Evolutionary conservation across 2,329 filamentous ascomycete genomes (phyloP), one percentile per base, ranked within the genome.

Genomic region (Chlorencoelia australis): DNA sequence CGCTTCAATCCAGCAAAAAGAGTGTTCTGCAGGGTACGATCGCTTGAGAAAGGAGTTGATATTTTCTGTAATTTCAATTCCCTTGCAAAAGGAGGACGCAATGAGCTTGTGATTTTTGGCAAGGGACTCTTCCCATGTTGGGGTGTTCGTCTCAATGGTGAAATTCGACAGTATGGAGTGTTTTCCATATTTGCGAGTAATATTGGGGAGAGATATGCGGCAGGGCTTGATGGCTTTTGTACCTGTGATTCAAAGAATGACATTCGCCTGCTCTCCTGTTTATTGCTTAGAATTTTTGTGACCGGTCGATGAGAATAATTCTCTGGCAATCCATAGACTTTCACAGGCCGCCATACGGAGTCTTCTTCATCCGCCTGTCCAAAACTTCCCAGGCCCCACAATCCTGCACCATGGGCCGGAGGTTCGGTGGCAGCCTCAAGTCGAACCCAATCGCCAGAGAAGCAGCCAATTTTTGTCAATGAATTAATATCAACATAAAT

Each of bases 371-470:
- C 69, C 7, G 69, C 62, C n/a, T 73, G 67, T 5, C 71, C 73
- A 45, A 79, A 82, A 43, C 74, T 78, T 15, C 75, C 76, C 3
- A 86, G 65, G 2, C 79, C 79, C 63, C 79, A 82, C 0, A 71
- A 64, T 33, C 72, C 82, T 47, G 75, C 74, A 13, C 69, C 82
- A 56, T 75, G 81, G 11, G 67, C 63, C 15, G 73, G 80, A 41
- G 84, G 82, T 54, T 87, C 84, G 46, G 82, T 72, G 0, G 83
- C 73, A 5, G 75, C 70, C 60, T 94, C 86, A 8, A 95, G 68
- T 15, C 82, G 79, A 8, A 94, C 86, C 91, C 91, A 98, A 55
- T 98, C 91, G 19, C 91, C 91, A 1, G 89, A 96, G 56, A 98
- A 98, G 59, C 89, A 96, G 11, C 89, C 88, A 36, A 98, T 81